A percentile compares a stretch with the other conserved stretches of the same genome.
phyloP scores from a whole-genome alignment of 2,329 filamentous ascomycete species.

The Fusarium sp. region DNA sequence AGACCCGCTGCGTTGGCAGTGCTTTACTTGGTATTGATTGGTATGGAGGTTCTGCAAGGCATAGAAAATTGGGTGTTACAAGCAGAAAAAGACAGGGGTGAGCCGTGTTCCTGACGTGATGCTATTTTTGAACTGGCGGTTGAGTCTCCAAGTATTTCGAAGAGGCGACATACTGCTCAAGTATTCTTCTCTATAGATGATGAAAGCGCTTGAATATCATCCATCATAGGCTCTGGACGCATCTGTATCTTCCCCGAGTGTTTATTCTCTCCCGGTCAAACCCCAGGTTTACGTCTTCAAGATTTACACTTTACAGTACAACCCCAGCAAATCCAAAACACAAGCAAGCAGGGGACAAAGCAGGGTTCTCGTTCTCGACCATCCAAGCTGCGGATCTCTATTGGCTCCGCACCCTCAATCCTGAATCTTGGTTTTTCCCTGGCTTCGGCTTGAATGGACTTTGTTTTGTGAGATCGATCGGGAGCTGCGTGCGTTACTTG shows the following conservation, averaged over 20 bases:
- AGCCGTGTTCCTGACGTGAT: conserved; percentile 11
- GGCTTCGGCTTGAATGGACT: not conserved
- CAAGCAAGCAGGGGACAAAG: conserved; percentile 12
- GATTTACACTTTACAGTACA: not conserved
- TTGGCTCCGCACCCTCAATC: conserved; percentile 16
- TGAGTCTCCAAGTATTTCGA: not conserved
- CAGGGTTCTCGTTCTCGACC: conserved; percentile 8
- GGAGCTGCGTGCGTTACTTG: not conserved
- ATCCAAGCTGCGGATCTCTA: conserved; percentile 10
- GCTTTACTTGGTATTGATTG: conserved; percentile 1
- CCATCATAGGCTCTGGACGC: too few species aligned
- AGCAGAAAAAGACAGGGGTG: conserved; percentile 5
- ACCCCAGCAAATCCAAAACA: conserved; percentile 22
- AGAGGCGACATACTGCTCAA: not conserved
- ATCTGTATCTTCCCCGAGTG: not conserved
- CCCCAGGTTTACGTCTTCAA: conserved; percentile 7
- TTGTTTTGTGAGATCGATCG: conserved; percentile 22
- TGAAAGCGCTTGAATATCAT: not conserved
- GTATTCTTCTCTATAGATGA: not conserved
- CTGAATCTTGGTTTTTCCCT: conserved; percentile 22
- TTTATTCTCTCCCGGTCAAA: not conserved
- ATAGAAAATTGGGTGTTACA: conserved; percentile 16
- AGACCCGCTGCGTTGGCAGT: conserved; percentile 15
- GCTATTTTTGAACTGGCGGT: conserved; percentile 31
- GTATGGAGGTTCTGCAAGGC: not conserved